Evolutionary conservation across 208 protist genomes (phyloP).

Genomic region (Phytomonas sp.): DNA sequence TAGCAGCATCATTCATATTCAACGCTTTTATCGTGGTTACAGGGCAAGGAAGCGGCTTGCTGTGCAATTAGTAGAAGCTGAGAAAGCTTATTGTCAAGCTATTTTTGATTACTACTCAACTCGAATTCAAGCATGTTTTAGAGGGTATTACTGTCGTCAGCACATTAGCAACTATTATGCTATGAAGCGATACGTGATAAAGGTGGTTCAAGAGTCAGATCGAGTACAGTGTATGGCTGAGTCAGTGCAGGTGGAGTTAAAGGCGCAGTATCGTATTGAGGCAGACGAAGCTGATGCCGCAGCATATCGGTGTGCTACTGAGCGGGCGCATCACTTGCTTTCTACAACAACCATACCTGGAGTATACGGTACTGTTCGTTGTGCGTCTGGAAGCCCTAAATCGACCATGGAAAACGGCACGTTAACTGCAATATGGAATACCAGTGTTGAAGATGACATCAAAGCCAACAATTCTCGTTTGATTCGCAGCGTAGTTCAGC

Average conservation of each 20-base stretch:
- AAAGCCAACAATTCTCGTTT: too few species aligned
- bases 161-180: constrained; percentile 57
- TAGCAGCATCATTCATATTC: constrained; percentile 23
- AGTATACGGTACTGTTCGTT: constrained; percentile 22
- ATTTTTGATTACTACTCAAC: constrained; percentile 69
- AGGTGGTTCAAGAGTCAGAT: constrained; percentile 22
- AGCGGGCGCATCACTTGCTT: constrained; percentile 38
- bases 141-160: constrained; percentile 41
- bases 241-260: background rate
- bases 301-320: constrained; percentile 29
- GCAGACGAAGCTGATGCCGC: background rate
- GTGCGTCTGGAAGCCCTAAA: background rate
- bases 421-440: background rate
- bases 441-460: too few species aligned
- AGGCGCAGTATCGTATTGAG: constrained; percentile 2
- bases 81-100: constrained; percentile 15
- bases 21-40: constrained; percentile 52
- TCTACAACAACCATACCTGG: constrained; percentile 41
- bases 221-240: constrained; percentile 21
- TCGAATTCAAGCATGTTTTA: constrained; percentile 58
- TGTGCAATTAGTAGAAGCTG: constrained; percentile 4
- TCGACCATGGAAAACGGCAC: background rate
- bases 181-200: constrained; percentile 36
- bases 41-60: constrained; percentile 18
- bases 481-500: too few species aligned